These are phyloP conservation scores for Aureobasidium sp. DNA, from an alignment of 2,329 filamentous ascomycete species.

Conservation along the genomic window DNA sequence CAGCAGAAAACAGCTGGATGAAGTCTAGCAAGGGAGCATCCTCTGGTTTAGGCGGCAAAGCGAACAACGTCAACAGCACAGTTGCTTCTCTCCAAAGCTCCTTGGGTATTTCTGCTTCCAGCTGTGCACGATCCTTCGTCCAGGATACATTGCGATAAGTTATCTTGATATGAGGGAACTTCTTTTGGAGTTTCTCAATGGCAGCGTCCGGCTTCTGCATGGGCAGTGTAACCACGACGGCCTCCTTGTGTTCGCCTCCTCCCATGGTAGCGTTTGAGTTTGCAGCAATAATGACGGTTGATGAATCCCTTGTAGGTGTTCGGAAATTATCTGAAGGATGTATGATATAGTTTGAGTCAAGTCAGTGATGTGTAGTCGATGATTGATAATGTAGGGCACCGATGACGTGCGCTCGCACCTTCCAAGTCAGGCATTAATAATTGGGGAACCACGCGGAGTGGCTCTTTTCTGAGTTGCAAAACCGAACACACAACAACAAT, in stretches of 20 bases:
- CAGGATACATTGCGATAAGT: constrained; percentile 31
- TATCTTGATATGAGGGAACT: constrained; percentile 41
- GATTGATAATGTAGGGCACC: not conserved
- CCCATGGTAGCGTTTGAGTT: constrained; percentile 26
- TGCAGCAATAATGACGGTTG: not conserved
- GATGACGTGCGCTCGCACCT: constrained; percentile 5
- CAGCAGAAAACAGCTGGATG: constrained; percentile 53
- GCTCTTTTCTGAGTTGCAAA: not conserved
- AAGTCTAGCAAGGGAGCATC: constrained; percentile 37
- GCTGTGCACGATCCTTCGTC: constrained; percentile 17
- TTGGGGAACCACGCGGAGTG: not conserved
- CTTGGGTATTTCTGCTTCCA: constrained; percentile 4
- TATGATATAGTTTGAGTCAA: not conserved
- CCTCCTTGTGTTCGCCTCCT: constrained; percentile 30
- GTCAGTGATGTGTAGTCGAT: not conserved
- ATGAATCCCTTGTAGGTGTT: not conserved
- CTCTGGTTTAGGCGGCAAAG: constrained; percentile 34
- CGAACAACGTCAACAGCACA: constrained; percentile 43
- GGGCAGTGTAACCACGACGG: constrained; percentile 27
- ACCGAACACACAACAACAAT: not conserved
- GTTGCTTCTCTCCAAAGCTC: constrained; percentile 37
- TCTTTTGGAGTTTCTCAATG: constrained; percentile 32
- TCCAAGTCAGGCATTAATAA: not conserved
- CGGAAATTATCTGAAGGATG: not conserved
- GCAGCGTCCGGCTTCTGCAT: constrained; percentile 32